Conservation (phyloP, 768 basidiomycete species). For the Rubroboletus pulcherrimus region DNA sequence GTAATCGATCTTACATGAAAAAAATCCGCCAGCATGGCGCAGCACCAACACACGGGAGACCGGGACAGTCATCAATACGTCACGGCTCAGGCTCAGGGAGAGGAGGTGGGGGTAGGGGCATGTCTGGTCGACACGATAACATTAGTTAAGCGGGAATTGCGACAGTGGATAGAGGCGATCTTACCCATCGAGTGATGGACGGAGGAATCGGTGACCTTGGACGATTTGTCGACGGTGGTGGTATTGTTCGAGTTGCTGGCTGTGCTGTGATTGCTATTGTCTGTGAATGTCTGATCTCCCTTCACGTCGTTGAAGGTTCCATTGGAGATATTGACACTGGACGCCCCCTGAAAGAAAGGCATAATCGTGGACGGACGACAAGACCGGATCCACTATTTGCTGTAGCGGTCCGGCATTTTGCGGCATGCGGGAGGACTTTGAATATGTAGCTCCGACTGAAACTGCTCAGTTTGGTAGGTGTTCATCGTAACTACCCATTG, state of each 20-base stretch:
- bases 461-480: too few species aligned
- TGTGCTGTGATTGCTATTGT: conserved; percentile 18
- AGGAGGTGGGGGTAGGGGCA: conserved; percentile 1
- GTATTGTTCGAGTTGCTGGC: conserved; percentile 18
- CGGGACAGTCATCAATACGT: not conserved
- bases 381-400: too few species aligned
- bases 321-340: conserved; percentile 13
- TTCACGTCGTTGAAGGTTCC: conserved; percentile 21
- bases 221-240: conserved; percentile 12
- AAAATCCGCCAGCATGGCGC: not conserved
- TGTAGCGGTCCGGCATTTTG: not conserved
- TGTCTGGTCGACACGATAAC: not conserved
- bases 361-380: not conserved
- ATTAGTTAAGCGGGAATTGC: not conserved
- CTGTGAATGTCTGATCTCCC: conserved; percentile 15
- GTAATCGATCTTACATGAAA: not conserved
- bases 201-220: conserved; percentile 18
- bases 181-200: conserved; percentile 25
- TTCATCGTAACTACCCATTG: too few species aligned
- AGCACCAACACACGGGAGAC: not conserved
- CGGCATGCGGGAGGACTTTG: not conserved
- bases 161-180: not conserved
- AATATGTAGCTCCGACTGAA: not conserved
- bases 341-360: conserved; percentile 26
- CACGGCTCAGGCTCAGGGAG: conserved; percentile 1